phyloP scores from a whole-genome alignment of 495 filamentous ascomycete genomes.

The Penicillium bovifimosum region DNA sequence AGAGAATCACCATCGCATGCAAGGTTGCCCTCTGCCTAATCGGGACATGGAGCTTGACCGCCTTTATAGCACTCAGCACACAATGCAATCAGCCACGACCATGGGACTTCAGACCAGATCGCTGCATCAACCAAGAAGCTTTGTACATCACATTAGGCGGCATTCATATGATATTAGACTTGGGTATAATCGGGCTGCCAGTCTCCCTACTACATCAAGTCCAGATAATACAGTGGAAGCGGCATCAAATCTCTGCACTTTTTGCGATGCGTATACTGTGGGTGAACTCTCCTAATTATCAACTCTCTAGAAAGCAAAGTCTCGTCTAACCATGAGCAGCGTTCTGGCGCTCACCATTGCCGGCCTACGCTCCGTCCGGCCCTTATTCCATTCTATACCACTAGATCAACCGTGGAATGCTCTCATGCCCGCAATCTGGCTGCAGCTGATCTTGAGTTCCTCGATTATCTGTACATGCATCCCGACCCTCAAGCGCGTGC shows the following conservation, averaged over 20 bases:
- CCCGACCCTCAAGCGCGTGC: constrained; percentile 11
- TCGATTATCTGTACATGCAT: constrained; percentile 16
- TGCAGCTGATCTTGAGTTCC: constrained; percentile 10
- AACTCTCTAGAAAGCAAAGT: background rate
- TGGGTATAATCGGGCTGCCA: constrained; percentile 4
- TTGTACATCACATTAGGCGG: constrained; percentile 1
- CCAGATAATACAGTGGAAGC: constrained; percentile 7
- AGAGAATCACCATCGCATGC: background rate
- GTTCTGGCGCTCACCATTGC: constrained; percentile 7
- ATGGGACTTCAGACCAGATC: background rate
- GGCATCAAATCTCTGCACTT: constrained; percentile 7
- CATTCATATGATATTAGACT: constrained; percentile 5
- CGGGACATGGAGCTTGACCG: background rate
- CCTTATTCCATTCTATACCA: background rate
- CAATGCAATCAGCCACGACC: constrained; percentile 5
- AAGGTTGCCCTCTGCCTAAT: constrained; percentile 3
- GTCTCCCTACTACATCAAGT: constrained; percentile 5
- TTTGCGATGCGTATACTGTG: constrained; percentile 9
- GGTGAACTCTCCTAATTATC: background rate
- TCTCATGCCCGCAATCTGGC: constrained; percentile 15
- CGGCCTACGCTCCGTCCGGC: constrained; percentile 2
- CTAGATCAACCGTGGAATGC: constrained; percentile 5
- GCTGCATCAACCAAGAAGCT: constrained; percentile 8
- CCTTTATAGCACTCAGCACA: constrained; percentile 3
- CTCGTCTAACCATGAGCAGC: background rate